These are phyloP conservation scores for Adansonia digitata DNA, from an alignment of 345 rosid genomes.

Conservation along the genomic window DNA sequence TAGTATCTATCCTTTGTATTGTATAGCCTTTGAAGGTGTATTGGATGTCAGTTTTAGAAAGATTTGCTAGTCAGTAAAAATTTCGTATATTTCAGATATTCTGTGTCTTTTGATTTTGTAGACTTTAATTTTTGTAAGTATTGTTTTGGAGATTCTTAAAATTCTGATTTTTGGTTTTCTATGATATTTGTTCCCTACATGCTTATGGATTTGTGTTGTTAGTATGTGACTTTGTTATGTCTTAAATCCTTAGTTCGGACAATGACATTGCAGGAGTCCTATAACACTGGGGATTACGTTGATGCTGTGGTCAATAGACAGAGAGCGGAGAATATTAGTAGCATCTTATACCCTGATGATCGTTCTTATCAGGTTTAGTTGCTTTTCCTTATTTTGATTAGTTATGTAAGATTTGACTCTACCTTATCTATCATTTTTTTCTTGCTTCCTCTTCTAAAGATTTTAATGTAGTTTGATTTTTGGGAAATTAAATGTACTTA, in stretches of 20 bases:
- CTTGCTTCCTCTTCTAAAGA: not conserved
- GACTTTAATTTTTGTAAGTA: not conserved
- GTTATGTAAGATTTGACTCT: not conserved
- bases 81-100: not conserved
- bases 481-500: not conserved
- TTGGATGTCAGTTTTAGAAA: not conserved
- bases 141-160: not conserved
- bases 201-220: not conserved
- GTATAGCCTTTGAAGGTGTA: not conserved
- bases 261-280: slow-evolving; percentile 29
- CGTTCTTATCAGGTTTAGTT: slow-evolving; percentile 36
- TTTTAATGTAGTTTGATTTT: slow-evolving; percentile 1
- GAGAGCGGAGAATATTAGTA: slow-evolving; percentile 43
- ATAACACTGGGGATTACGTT: slow-evolving; percentile 44
- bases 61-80: not conserved
- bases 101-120: not conserved
- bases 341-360: slow-evolving; percentile 43
- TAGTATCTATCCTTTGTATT: not conserved
- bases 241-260: not conserved
- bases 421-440: not conserved
- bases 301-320: slow-evolving; percentile 45
- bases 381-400: slow-evolving; percentile 10
- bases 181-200: not conserved
- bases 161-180: not conserved
- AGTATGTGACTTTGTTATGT: not conserved